Percentiles rank a stretch among this genome's conserved stretches.
Conservation (phyloP, 2,329 filamentous ascomycete genomes). For the Didymella sp. region DNA sequence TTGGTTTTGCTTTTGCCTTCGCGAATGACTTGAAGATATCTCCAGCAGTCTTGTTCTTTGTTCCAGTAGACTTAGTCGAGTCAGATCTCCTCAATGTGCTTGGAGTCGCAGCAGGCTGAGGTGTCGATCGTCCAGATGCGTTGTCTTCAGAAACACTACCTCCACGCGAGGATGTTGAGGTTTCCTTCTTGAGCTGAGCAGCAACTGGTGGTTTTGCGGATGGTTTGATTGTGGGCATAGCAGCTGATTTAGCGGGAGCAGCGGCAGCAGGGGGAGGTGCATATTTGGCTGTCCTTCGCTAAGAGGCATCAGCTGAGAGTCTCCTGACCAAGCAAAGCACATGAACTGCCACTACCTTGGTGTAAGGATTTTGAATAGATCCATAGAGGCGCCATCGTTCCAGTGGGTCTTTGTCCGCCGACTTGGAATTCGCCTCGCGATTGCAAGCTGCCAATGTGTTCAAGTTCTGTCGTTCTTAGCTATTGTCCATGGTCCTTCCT, state of each 20-base stretch:
- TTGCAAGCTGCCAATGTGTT: constrained; percentile 74
- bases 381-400: constrained; percentile 70
- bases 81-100: constrained; percentile 43
- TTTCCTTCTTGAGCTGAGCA: constrained; percentile 31
- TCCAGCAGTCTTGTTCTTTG: constrained; percentile 63
- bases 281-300: constrained; percentile 55
- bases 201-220: constrained; percentile 29
- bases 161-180: constrained; percentile 25
- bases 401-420: constrained; percentile 65
- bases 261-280: constrained; percentile 45
- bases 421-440: constrained; percentile 65
- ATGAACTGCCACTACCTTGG: constrained; percentile 55
- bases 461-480: constrained; percentile 61
- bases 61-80: constrained; percentile 55
- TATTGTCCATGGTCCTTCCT: constrained; percentile 44
- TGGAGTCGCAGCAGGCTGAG: constrained; percentile 33
- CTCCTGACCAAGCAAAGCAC: neutral
- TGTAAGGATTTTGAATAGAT: constrained; percentile 74
- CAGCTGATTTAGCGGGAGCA: constrained; percentile 21
- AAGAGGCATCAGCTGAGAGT: constrained; percentile 24
- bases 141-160: constrained; percentile 44
- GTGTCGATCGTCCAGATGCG: constrained; percentile 44
- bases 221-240: constrained; percentile 26
- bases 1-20: constrained; percentile 66
- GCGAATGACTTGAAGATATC: constrained; percentile 83